Conservation (phyloP, 108 stramenopile genomes). For the Tribonema minus region DNA sequence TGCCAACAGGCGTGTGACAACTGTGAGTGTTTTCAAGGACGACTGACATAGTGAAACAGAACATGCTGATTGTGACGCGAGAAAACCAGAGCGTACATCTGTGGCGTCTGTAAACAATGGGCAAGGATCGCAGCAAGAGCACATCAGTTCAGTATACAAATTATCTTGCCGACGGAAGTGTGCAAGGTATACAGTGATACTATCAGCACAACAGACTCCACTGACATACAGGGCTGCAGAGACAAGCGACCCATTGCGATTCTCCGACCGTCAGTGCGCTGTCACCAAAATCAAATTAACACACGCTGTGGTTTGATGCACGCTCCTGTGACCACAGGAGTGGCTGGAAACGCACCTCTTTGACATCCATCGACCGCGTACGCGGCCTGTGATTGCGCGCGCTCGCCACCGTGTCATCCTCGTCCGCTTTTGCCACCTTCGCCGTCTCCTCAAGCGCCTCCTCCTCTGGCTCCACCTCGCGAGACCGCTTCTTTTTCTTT, state of each 20-base stretch:
- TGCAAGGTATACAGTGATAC: background rate
- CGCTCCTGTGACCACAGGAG: background rate
- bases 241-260: background rate
- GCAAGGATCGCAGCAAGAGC: no score
- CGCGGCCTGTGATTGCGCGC: background rate
- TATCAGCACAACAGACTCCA: background rate
- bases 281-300: background rate
- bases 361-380: conserved; percentile 14
- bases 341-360: background rate
- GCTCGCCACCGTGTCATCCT: background rate
- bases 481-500: background rate
- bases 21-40: no score
- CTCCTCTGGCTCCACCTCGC: background rate
- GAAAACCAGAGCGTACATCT: no score
- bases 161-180: no score
- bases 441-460: background rate
- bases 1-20: no score
- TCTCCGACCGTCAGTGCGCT: background rate
- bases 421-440: background rate
- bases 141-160: no score
- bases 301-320: background rate
- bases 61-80: no score
- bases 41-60: no score
- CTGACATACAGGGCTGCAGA: background rate
- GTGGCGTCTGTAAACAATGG: no score